Base-by-base conservation (phyloP, 108 stramenopile genomes). In the Skeletonema grethae region DNA sequence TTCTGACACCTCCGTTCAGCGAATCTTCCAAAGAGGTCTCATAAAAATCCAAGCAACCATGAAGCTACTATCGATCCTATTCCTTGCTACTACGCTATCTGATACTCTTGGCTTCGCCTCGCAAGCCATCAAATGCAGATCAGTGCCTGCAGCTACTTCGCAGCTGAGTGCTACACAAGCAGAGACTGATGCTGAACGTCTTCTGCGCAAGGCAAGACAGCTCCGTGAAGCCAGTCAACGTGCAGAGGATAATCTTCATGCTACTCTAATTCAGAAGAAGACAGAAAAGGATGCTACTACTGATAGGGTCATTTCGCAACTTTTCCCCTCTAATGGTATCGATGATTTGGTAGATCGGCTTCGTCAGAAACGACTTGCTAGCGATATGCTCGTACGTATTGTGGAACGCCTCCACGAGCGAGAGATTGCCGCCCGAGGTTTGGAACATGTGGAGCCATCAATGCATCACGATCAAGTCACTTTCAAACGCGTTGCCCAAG, bases 361-460 rank as follows among this genome's bases (percentile, higher is more conserved):
- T 2, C 61, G 70, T 18, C n/a, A 48, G 39, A 77, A 77, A 57
- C 69, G 76, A 3, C 79, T 77, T 41, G 75, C 34, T 71, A 53
- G 50, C 16, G 79, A 80, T 48, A 31, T 67, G 10, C 65, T 84
- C 7, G 73, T 80, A 2, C 30, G 67, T 10, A 50, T 81, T 25
- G 80, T 84, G 13, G 76, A 84, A 20, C 69, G 83, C 0, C 50
- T 84, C 28, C 76, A 84, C 39, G 76, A 84, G 48, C 58, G 76
- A 5, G 82, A 79, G 72, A 50, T 76, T 5, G 72, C 73, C 16
- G 82, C 82, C 3, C 41, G 55, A 35, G 82, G 82, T 2, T 32
- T 82, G 53, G 82, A 78, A 20, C 82, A 75, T 36, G 77, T 82
- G 11, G 82, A 82, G 43, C 70, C 88, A 4, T 59, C 77, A 53